Conservation (phyloP, 73 alveolate genomes). For the Tetrahymena thermophila region DNA sequence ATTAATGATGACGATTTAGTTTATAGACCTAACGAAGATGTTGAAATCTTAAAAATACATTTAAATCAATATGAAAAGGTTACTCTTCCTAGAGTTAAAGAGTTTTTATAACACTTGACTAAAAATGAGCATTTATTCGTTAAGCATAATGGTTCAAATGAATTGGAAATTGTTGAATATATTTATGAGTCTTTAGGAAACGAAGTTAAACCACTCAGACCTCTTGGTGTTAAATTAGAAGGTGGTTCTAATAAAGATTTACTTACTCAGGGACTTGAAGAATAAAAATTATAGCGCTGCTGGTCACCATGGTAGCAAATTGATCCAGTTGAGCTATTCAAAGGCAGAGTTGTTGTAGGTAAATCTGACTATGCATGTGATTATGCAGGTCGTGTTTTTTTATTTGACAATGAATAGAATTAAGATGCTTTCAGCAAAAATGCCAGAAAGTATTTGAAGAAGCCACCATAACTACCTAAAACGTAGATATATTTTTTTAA, state of each 20-base stretch:
- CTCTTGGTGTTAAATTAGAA: constrained; percentile 82
- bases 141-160: constrained; percentile 80
- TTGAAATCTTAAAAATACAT: constrained; percentile 55
- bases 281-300: constrained; percentile 76
- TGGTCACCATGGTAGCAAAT: constrained; percentile 94
- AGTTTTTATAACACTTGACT: constrained; percentile 63
- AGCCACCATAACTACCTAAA: constrained; percentile 85
- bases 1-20: constrained; percentile 75
- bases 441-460: constrained; percentile 78
- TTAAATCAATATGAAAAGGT: constrained; percentile 63
- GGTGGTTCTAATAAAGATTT: constrained; percentile 84
- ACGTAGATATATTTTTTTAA: neutral
- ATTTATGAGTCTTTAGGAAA: constrained; percentile 70
- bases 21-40: constrained; percentile 65
- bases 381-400: constrained; percentile 79
- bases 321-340: constrained; percentile 88
- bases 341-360: constrained; percentile 85
- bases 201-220: constrained; percentile 75
- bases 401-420: constrained; percentile 84
- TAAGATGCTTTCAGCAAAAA: constrained; percentile 66
- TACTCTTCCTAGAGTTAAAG: constrained; percentile 65
- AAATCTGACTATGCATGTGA: constrained; percentile 86
- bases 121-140: constrained; percentile 70
- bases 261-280: constrained; percentile 78
- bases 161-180: constrained; percentile 65